These are phyloP conservation scores for Sporothrix inflata DNA, from an alignment of 2,329 filamentous ascomycete species.

Conservation along the genomic window DNA sequence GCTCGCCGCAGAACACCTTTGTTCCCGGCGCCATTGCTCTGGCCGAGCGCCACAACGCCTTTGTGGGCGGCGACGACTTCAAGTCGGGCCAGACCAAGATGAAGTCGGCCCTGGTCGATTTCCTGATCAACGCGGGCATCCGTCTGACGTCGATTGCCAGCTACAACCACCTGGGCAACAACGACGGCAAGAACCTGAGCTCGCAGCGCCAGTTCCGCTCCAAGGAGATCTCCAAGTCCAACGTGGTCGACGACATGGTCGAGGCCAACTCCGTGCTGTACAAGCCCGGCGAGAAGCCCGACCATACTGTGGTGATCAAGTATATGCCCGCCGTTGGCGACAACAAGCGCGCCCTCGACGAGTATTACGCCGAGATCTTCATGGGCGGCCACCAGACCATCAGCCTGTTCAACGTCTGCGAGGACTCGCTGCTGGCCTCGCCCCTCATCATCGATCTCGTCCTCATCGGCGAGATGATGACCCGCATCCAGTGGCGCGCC, in stretches of 20 bases:
- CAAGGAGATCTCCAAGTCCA: conserved; percentile 99
- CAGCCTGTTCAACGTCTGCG: conserved; percentile 97
- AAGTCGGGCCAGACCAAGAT: conserved; percentile 99
- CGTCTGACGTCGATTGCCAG: conserved; percentile 97
- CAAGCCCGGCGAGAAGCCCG: conserved; percentile 88
- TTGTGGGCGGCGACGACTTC: conserved; percentile 98
- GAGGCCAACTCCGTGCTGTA: conserved; percentile 92
- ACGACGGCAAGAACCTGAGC: conserved; percentile 97
- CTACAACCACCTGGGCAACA: conserved; percentile 99
- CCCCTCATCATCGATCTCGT: conserved; percentile 97
- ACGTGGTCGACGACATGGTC: conserved; percentile 99
- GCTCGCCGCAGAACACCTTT: conserved; percentile 98
- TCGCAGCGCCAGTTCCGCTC: conserved; percentile 98
- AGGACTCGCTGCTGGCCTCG: conserved; percentile 94
- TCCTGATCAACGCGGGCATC: conserved; percentile 97
- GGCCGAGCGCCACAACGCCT: conserved; percentile 82
- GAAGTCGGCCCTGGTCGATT: conserved; percentile 98
- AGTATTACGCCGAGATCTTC: conserved; percentile 99
- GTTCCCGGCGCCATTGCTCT: conserved; percentile 90
- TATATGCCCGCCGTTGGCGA: conserved; percentile 99
- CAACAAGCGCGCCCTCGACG: conserved; percentile 97
- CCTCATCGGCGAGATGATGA: conserved; percentile 95
- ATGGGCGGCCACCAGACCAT: conserved; percentile 98
- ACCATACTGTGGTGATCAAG: conserved; percentile 99
- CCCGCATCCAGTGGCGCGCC: conserved; percentile 89